A percentile compares a stretch with the other conserved stretches of the same genome.
phyloP scores from a whole-genome alignment of 1,139 yeast genomes.

The Nakaseomyces kungkrabaensis region DNA sequence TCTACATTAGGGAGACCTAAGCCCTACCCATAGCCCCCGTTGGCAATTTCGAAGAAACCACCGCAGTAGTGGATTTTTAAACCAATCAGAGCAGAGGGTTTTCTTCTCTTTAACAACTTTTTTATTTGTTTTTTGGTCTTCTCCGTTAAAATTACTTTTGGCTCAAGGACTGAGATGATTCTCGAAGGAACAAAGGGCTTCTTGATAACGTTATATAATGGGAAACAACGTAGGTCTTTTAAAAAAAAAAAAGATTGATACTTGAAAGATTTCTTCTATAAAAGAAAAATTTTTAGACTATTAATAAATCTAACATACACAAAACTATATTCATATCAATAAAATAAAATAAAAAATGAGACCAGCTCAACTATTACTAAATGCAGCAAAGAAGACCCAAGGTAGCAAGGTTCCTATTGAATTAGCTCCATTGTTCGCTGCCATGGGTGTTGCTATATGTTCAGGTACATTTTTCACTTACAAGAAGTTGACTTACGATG shows the following conservation, averaged over 20 bases:
- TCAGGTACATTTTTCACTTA: constrained; percentile 63
- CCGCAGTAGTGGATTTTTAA: background rate
- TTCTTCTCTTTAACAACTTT: too few species aligned
- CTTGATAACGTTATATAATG: too few species aligned
- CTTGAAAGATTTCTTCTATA: background rate
- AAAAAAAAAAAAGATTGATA: background rate
- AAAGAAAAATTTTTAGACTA: too few species aligned
- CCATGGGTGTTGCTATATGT: constrained; percentile 54
- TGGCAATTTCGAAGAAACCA: too few species aligned
- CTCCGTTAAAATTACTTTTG: too few species aligned
- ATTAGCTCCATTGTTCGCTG: constrained; percentile 60
- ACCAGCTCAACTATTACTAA: constrained; percentile 35
- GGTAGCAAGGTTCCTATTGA: constrained; percentile 51
- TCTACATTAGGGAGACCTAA: too few species aligned
- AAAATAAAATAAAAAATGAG: constrained; percentile 19
- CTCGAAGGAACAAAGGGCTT: too few species aligned
- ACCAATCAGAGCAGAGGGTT: background rate
- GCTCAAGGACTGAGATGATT: too few species aligned
- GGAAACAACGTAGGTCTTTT: too few species aligned
- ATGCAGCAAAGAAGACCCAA: constrained; percentile 26
- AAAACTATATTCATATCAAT: background rate
- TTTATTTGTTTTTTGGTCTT: too few species aligned
- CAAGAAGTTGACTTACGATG: constrained; percentile 62
- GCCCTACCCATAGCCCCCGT: too few species aligned
- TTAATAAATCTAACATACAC: too few species aligned